These are phyloP conservation scores for Alternaria sp. DNA, from an alignment of 2,329 filamentous ascomycete species.

Conservation along the genomic window DNA sequence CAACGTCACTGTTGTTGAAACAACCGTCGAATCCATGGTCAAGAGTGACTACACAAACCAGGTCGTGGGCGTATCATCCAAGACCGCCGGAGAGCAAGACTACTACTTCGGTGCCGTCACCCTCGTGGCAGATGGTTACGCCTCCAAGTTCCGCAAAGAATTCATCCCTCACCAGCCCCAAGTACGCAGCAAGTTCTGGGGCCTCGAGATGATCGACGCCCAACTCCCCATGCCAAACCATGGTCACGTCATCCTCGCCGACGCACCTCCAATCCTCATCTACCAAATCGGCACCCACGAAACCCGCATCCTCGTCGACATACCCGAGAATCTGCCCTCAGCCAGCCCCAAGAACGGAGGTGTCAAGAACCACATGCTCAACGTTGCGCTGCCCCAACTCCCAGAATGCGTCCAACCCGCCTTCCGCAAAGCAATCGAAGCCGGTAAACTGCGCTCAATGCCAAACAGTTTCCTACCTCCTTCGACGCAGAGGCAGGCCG, in stretches of 20 bases:
- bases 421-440: constrained; percentile 77
- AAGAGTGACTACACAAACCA: constrained; percentile 73
- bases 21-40: constrained; percentile 80
- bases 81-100: constrained; percentile 72
- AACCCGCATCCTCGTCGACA: constrained; percentile 88
- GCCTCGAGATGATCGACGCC: constrained; percentile 89
- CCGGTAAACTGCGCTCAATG: constrained; percentile 86
- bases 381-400: constrained; percentile 80
- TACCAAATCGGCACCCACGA: constrained; percentile 98
- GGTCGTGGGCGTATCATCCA: constrained; percentile 83
- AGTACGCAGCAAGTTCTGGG: constrained; percentile 89
- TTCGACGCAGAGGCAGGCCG: constrained; percentile 73
- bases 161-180: constrained; percentile 73
- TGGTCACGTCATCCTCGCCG: constrained; percentile 87
- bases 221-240: constrained; percentile 77
- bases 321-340: constrained; percentile 78
- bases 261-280: constrained; percentile 80
- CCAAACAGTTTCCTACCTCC: constrained; percentile 94
- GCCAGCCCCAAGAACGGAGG: constrained; percentile 80
- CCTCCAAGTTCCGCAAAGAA: constrained; percentile 87
- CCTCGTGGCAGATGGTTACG: constrained; percentile 90
- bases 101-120: constrained; percentile 88
- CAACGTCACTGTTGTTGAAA: constrained; percentile 92
- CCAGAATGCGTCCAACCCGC: constrained; percentile 76
- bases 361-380: constrained; percentile 82